Evolutionary conservation across 2,329 filamentous ascomycete species (phyloP), one percentile per base, ranked within the genome.

Genomic region (Colletotrichum sp.): DNA sequence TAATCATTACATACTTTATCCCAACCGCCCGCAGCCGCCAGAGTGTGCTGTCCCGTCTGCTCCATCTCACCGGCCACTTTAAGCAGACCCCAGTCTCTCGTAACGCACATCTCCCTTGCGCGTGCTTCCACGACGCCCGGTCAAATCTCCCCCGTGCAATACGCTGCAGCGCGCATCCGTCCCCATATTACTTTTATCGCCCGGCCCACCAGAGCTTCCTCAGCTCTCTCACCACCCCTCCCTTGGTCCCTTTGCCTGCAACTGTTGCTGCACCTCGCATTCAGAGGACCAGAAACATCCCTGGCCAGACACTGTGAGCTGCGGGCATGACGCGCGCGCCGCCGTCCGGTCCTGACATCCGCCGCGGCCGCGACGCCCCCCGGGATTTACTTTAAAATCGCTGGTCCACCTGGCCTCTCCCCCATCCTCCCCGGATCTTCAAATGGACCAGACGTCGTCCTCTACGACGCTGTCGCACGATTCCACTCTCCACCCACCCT

Each of bases 361-460:
- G 72, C 43, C 58, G 71, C 32, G 61, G 34, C 71, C 67, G 61
- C 61, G 71, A 74, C 71, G 73, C 61, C 58, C 39, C 39, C 39
- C 58, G n/a, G 43, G 32, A 52, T 65, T 32, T 75, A 64, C 70
- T 73, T 65, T 68, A 39, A 73, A 61, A 39, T 68, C 34, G 55
- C 58, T 58, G 70, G 43, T 70, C 70, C 73, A 61, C 64, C 64
- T 60, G 60, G 43, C 25, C 32, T 66, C 64, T 48, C 56, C 28
- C 64, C 15, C 55, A 56, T 36, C 43, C 66, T 52, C 52, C 36
- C 34, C n/a, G 67, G 56, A 34, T 52, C 65, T 67, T 67, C 70
- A 66, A 70, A 76, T 76, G 74, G 74, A 67, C 58, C 70, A 62
- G 56, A 66, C 52, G 32, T 66, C 74, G 28, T 66, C 25, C n/a